Conservation (phyloP, 2,329 filamentous ascomycete species). For the Periconia sp. region DNA sequence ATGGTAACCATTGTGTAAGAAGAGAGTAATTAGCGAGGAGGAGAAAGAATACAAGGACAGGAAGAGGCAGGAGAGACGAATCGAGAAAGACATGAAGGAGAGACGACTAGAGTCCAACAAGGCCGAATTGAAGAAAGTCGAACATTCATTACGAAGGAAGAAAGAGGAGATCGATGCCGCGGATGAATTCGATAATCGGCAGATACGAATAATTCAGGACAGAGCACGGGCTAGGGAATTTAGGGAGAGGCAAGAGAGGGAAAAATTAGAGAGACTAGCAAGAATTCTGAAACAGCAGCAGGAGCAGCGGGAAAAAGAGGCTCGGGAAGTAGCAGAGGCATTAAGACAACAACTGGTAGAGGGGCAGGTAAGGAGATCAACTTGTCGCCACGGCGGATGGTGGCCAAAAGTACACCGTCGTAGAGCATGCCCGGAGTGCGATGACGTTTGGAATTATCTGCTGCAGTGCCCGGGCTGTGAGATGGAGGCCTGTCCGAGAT, state of each 20-base stretch:
- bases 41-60: constrained; percentile 41
- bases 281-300: no score
- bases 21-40: constrained; percentile 35
- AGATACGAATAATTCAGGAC: constrained; percentile 12
- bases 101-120: constrained; percentile 22
- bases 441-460: constrained; percentile 20
- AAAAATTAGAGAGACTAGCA: no score
- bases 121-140: constrained; percentile 20
- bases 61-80: constrained; percentile 33
- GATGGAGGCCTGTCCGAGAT: constrained; percentile 20
- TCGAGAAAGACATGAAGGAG: constrained; percentile 44
- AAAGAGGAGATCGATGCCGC: constrained; percentile 22
- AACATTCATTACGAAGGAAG: constrained; percentile 13
- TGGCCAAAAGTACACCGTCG: constrained; percentile 21
- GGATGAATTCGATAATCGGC: constrained; percentile 19
- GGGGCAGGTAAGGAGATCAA: no score
- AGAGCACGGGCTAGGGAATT: constrained; percentile 2
- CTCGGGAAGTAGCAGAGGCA: no score
- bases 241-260: no score
- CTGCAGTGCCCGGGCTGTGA: constrained; percentile 20
- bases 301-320: no score
- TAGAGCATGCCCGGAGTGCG: constrained; percentile 17
- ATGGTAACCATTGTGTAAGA: constrained; percentile 35
- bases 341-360: no score
- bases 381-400: constrained; percentile 20